Percentiles rank a stretch among this genome's conserved stretches.
Evolutionary conservation across 495 filamentous ascomycete genomes (phyloP).

Genomic region (Aspergillus sparsus): DNA sequence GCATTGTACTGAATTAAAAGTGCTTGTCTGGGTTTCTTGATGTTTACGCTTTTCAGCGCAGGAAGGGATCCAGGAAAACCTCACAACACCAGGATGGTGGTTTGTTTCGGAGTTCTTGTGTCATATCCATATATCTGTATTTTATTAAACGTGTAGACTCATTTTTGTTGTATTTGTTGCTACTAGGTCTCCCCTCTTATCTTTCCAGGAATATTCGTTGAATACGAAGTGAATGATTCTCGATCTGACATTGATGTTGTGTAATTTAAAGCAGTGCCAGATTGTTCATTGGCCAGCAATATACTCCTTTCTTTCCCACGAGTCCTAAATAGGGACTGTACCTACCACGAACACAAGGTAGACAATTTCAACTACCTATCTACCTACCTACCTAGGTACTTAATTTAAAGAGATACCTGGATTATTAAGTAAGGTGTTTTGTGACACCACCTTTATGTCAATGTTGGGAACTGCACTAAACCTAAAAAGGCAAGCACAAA

Average conservation of each 20-base stretch:
- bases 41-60: conserved; percentile 42
- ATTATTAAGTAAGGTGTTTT: too few relatives aligned
- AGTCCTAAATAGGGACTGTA: too few relatives aligned
- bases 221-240: conserved; percentile 27
- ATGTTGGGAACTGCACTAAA: conserved; percentile 2
- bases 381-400: too few relatives aligned
- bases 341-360: too few relatives aligned
- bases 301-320: too few relatives aligned
- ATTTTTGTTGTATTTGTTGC: conserved; percentile 23
- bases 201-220: conserved; percentile 21
- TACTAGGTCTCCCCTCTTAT: conserved; percentile 31
- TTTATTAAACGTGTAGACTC: conserved; percentile 46
- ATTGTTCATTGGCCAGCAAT: not conserved
- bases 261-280: not conserved
- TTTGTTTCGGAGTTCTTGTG: conserved; percentile 43
- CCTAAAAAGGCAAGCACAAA: not conserved
- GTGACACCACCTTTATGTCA: too few relatives aligned
- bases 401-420: too few relatives aligned
- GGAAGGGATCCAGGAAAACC: conserved; percentile 35
- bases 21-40: conserved; percentile 29
- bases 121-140: conserved; percentile 45
- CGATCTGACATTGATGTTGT: not conserved
- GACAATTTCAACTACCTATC: too few relatives aligned
- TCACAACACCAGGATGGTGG: conserved; percentile 26
- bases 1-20: conserved; percentile 40